Percentiles rank a stretch among this genome's conserved stretches.
Conservation (phyloP, 1,139 yeast species). For the Pichia sp. region DNA sequence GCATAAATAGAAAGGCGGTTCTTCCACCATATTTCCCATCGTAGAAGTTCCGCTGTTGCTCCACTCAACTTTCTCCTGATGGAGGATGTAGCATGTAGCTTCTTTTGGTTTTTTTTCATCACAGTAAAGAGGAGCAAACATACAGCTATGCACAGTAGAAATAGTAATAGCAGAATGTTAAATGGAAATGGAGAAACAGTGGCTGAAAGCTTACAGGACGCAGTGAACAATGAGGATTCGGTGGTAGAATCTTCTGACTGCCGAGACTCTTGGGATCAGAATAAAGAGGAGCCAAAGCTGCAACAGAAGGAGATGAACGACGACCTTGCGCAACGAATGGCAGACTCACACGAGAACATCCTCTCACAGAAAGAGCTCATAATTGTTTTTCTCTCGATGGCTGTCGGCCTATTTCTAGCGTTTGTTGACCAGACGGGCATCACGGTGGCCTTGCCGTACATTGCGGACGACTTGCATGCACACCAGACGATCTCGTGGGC, state of each 20-base stretch:
- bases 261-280: neutral
- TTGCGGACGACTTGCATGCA: constrained; percentile 24
- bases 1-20: no score
- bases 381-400: constrained; percentile 20
- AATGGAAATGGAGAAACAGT: neutral
- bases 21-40: no score
- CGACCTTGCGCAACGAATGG: neutral
- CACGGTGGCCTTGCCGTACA: constrained; percentile 23
- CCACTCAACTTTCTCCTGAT: no score
- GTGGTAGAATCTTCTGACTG: neutral
- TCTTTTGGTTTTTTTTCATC: no score
- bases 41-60: no score
- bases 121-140: neutral
- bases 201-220: neutral
- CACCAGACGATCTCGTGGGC: constrained; percentile 40
- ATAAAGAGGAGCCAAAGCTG: neutral
- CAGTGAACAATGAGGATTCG: neutral
- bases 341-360: constrained; percentile 20
- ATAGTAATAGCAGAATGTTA: no score
- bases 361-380: constrained; percentile 20
- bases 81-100: no score
- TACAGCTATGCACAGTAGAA: neutral
- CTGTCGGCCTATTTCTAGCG: constrained; percentile 22
- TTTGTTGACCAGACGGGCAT: constrained; percentile 44
- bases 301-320: neutral